Evolutionary conservation across 2,329 filamentous ascomycete species (phyloP), one percentile per base, ranked within the genome.

Genomic region (Aspergillus puulaauensis): DNA sequence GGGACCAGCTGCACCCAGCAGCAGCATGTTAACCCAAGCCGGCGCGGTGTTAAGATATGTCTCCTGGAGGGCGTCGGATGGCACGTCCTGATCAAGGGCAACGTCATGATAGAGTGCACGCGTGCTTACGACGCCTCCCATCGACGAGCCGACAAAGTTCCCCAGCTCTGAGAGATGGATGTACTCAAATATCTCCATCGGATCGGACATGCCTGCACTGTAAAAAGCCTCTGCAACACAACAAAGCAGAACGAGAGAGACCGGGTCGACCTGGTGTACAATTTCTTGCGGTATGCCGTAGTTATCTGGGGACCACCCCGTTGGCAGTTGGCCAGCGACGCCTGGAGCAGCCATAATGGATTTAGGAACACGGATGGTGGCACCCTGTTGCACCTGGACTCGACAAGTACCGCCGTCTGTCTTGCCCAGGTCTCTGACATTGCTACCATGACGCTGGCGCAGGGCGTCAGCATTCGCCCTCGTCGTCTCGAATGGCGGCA

Each of bases 41-140:
- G 90, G 88, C 91, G 96, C 96, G 55, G 93, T 97, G 83, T 98
- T 98, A 84, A 98, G 96, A 82, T 97, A 97, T 7, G 93, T 96
- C 78, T 98, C 93, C 73, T 97, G 93, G 3, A 98, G 85, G 73
- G 97, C 96, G 70, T 97, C 93, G 77, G 96, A 97, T 78, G 97
- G 93, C 41, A 97, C 85, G 58, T 92, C 92, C 79, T 91, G 92
- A 79, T 97, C 93, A 62, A 96, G 83, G 85, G 88, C 96, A 58
- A 93, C 89, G 75, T 96, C 92, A 76, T 91, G 93, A 83, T 96
- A 96, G 91, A 98, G 96, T 66, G 91, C 91, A 68, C 90, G 87
- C 61, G 97, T 84, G 67, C 93, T 93, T 66, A 84, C 85, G 58
- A 90, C 88, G 77, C 93, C 93, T 83, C 93, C 93, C 82, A 97